These are phyloP conservation scores for Avicennia marina DNA, from an alignment of 257 asterid species.

Conservation along the genomic window DNA sequence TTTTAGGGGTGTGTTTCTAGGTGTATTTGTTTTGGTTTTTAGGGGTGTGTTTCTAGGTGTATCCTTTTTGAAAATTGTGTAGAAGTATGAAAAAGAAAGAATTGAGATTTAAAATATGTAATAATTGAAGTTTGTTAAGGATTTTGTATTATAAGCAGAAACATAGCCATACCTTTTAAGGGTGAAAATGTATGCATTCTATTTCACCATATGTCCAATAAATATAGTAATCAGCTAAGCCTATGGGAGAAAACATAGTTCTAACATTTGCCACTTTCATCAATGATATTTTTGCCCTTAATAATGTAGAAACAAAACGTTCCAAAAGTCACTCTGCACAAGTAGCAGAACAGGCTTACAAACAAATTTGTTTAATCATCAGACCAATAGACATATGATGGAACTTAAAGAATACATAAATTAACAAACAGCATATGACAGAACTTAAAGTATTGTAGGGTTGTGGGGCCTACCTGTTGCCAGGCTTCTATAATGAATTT, in stretches of 20 bases:
- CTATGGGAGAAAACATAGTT: background rate
- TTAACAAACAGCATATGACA: conserved; percentile 5
- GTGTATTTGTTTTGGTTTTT: too few species aligned
- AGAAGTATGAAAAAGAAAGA: too few species aligned
- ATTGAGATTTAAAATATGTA: background rate
- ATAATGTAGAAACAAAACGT: too few species aligned
- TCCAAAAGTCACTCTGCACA: too few species aligned
- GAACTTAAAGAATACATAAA: background rate
- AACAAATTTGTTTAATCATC: too few species aligned
- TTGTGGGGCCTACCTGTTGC: conserved; percentile 69
- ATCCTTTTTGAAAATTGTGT: too few species aligned
- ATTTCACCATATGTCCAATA: conserved; percentile 2
- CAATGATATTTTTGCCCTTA: too few species aligned
- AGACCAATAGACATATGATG: background rate
- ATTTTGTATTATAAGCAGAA: too few species aligned
- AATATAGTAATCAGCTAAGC: conserved; percentile 4
- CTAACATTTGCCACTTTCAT: conserved; percentile 1
- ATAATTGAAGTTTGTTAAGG: too few species aligned
- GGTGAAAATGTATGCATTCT: background rate
- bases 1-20: too few species aligned
- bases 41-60: too few species aligned
- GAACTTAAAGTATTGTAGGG: background rate
- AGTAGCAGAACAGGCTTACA: too few species aligned
- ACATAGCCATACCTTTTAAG: background rate
- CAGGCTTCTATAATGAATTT: conserved; percentile 89